Conservation (phyloP, 73 alveolate species). For the Paramecium pentaurelia region DNA sequence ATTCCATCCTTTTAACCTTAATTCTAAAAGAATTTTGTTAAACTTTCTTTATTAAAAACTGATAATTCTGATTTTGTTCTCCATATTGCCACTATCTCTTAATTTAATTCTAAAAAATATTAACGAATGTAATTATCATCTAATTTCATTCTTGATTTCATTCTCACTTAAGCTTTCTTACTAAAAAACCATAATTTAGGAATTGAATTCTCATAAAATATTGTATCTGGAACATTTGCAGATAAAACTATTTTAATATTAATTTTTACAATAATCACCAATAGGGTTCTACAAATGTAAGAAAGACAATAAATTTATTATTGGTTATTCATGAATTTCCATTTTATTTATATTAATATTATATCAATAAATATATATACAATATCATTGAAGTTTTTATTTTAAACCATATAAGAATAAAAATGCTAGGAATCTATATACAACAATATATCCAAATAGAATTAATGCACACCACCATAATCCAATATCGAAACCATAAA, state of each 20-base stretch:
- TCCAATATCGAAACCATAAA: background rate
- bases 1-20: background rate
- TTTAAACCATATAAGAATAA: background rate
- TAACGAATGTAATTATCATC: background rate
- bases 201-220: background rate
- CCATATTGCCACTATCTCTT: conserved; percentile 11
- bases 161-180: background rate
- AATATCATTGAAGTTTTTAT: background rate
- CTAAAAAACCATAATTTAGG: conserved; percentile 15
- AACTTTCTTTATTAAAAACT: background rate
- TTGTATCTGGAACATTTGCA: conserved; percentile 29
- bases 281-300: background rate
- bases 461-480: background rate
- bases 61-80: background rate
- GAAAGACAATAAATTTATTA: background rate
- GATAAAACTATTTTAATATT: background rate
- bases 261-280: background rate
- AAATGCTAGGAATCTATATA: background rate
- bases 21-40: background rate
- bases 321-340: background rate
- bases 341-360: background rate
- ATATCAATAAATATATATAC: background rate
- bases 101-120: background rate
- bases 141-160: conserved; percentile 14
- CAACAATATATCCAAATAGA: background rate